Conservation (phyloP, 2,329 filamentous ascomycete species). For the Anisogramma anomala region DNA sequence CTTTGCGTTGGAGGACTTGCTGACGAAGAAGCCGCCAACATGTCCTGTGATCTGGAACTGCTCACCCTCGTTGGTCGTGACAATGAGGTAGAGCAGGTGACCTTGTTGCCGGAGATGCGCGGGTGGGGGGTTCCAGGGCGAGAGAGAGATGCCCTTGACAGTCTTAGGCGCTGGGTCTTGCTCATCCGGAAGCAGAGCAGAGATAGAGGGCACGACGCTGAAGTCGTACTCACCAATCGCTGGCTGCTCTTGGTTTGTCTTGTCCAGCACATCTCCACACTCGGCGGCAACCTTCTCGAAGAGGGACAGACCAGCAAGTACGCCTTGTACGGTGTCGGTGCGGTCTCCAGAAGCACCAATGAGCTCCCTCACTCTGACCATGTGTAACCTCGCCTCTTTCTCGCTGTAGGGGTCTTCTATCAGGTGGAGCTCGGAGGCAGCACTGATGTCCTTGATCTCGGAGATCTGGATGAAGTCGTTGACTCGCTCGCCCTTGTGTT, state of each 20-base stretch:
- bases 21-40: slow-evolving; percentile 91
- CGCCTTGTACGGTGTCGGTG: slow-evolving; percentile 75
- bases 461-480: slow-evolving; percentile 92
- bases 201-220: slow-evolving; percentile 52
- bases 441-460: slow-evolving; percentile 68
- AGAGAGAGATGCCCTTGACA: slow-evolving; percentile 77
- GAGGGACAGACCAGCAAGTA: slow-evolving; percentile 73
- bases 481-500: slow-evolving; percentile 76
- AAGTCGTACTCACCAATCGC: slow-evolving; percentile 65
- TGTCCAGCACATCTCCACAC: slow-evolving; percentile 29
- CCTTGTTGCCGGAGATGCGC: slow-evolving; percentile 84
- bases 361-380: slow-evolving; percentile 81
- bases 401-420: slow-evolving; percentile 96
- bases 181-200: slow-evolving; percentile 57
- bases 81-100: slow-evolving; percentile 79
- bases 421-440: slow-evolving; percentile 67
- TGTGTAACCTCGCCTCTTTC: slow-evolving; percentile 92
- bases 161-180: slow-evolving; percentile 70
- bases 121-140: slow-evolving; percentile 92
- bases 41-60: slow-evolving; percentile 89
- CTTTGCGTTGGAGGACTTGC: slow-evolving; percentile 88
- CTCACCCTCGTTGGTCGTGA: slow-evolving; percentile 89
- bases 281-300: slow-evolving; percentile 62
- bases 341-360: slow-evolving; percentile 86
- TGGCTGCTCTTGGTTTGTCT: slow-evolving; percentile 30